Conservation (phyloP, 2,329 filamentous ascomycete species). For the Aspergillus aculeatinus region DNA sequence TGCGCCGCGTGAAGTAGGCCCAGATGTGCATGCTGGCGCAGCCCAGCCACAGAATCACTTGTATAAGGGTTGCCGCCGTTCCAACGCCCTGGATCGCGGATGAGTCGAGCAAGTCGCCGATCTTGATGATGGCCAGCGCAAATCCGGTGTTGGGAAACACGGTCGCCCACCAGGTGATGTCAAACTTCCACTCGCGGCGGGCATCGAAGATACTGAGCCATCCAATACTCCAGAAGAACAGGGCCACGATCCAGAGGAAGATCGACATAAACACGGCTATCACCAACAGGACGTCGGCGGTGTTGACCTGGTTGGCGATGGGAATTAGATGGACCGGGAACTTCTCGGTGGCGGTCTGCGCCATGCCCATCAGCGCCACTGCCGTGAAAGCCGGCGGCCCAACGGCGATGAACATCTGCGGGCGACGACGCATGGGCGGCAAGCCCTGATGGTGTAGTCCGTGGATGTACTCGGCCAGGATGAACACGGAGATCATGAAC, state of each 20-base stretch:
- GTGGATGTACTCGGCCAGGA: not conserved
- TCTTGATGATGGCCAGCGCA: not conserved
- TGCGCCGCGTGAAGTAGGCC: not conserved
- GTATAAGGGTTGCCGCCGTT: not conserved
- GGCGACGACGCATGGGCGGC: not conserved
- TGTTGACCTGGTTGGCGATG: not conserved
- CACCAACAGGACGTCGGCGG: not conserved
- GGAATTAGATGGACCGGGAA: not conserved
- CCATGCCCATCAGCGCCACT: conserved; percentile 1
- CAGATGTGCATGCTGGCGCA: not conserved
- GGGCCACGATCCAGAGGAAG: not conserved
- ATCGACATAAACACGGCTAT: not conserved
- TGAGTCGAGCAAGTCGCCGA: not conserved
- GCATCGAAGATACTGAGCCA: not conserved
- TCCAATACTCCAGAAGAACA: not conserved
- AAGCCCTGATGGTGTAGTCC: not conserved
- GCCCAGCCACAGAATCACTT: not conserved
- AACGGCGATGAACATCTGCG: not conserved
- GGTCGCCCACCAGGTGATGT: not conserved
- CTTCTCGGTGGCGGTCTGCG: not conserved
- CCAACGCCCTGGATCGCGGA: not conserved
- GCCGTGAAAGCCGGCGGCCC: not conserved
- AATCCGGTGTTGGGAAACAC: not conserved
- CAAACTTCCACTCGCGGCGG: not conserved
- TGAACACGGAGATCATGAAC: not conserved